Base-by-base conservation (phyloP, 169 alveolate genomes). In the Cryptosporidium sp. region DNA sequence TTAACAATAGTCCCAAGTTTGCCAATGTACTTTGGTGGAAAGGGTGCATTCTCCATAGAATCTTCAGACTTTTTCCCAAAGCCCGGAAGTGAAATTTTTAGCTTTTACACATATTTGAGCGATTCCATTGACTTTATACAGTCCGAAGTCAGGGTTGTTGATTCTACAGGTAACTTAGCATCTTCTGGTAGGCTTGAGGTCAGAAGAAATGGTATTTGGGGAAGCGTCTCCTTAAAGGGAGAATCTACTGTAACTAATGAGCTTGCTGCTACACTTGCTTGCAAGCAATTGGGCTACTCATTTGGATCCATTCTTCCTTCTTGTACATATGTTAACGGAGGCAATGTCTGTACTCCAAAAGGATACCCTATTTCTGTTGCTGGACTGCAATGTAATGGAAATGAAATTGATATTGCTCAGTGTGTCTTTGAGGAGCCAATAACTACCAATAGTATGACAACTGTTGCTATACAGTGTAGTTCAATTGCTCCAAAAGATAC, bases 141-240 rank as follows among this genome's bases (percentile, higher is more conserved):
- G 91, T 93, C 95, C 65, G 93, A 92, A 75, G 96, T 96, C 45
- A 91, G 98, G 14, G 93, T 96, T 8, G 98, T 96, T 29, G 98
- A 96, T 45, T 94, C 97, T 68, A 91, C 68, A 21, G 94, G 94
- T 33, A 84, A 92, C 50, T 87, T 89, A 62, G 74, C 94, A 48
- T 92, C 94, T 21, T 62, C 92, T 39, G 94, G 94, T 18, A 68
- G 94, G 21, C 91, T 92, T 45, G 94, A 92, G 68, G 93, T 92
- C 52, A 71, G 92, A 70, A 74, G 85, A 35, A 84, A 86, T 52
- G 93, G 91, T 1, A 37, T 67, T 67, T 92, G 94, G 94, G 94
- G 94, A 33, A 85, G 92, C 16, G 94, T 92, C 21, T 61, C 75
- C 0, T 48, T 80, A 29, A 80, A 67, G 21, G 89, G 89, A 16